Base-by-base conservation (phyloP, 2,329 filamentous ascomycete species). In the Paecilomyces sp. region DNA sequence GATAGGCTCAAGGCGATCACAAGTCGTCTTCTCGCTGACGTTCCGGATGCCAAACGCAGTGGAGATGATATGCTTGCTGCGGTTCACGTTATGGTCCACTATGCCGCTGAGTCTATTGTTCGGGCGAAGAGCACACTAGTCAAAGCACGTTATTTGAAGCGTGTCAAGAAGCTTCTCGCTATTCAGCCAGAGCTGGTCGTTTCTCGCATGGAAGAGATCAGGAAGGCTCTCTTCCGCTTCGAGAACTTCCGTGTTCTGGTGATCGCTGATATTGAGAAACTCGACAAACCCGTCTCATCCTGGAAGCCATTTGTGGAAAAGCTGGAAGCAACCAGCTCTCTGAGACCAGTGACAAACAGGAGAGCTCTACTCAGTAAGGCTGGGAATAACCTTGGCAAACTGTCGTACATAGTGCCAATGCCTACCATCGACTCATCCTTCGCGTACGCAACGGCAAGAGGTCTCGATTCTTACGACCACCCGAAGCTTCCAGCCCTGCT, bases 371-470 rank as follows among this genome's bases (percentile, higher is more conserved):
- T 96, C 58, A 95, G 86, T 63, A 80, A 85, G 0, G 86, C 90
- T 58, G 94, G 92, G 15, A 82, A 83, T 57, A 85, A 84, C 6
- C 89, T 92, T 0, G 94, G 94, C 13, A 84, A 85, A 4, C 82
- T 89, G 36, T 85, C 88, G 33, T 88, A 91, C 65, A 84, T 99
- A 58, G 85, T 97, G 24, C 92, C 94, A 15, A 94, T 99, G 87
- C 86, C 91, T 0, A 89, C 92, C 0, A 88, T 97, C 57, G 94
- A 99, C 77, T 95, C 90, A 52, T 97, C 92, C 1, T 97, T 91
- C 76, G 88, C 88, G 25, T 85, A 92, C 61, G 86, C 90, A 67
- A 89, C 89, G 11, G 82, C 88, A 1, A 83, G 84, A 51, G 93
- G 93, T 5, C 84, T 93, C 15, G 83, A 85, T 25, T 90, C 88